phyloP scores from a whole-genome alignment of 2,329 filamentous ascomycete species.

The Cladosporium sp. region DNA sequence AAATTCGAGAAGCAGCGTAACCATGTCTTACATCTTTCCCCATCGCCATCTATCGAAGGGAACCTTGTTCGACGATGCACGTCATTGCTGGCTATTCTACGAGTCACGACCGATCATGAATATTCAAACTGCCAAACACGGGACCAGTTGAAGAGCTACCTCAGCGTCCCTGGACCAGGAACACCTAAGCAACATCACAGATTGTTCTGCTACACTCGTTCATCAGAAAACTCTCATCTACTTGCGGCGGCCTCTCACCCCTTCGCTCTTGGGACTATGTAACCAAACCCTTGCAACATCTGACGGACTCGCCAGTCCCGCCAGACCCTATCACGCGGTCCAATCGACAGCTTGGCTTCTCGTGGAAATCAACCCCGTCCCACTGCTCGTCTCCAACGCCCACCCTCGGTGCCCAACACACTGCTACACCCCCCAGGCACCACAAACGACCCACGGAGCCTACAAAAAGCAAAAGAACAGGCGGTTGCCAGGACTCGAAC shows the following conservation, averaged over 20 bases:
- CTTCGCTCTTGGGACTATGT: background rate
- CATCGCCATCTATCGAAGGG: background rate
- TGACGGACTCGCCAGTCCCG: background rate
- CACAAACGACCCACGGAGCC: background rate
- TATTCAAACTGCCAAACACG: background rate
- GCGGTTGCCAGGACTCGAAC: conserved; percentile 13
- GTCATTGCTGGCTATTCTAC: background rate
- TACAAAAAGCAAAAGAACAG: conserved; percentile 9
- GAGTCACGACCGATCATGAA: background rate
- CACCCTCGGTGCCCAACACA: background rate
- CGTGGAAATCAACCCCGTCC: background rate
- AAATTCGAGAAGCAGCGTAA: background rate
- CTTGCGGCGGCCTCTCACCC: background rate
- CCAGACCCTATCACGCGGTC: background rate
- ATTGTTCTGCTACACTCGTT: background rate
- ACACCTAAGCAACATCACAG: background rate
- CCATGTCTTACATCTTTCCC: background rate
- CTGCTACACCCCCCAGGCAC: background rate
- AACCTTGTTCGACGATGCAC: background rate
- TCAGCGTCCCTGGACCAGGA: background rate
- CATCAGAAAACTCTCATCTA: background rate
- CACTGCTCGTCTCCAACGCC: background rate
- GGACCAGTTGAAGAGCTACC: background rate
- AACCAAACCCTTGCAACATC: background rate
- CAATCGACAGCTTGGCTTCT: background rate